These are phyloP conservation scores for Eryngium alpinum DNA, from an alignment of 140 eudicot species.

Conservation along the genomic window DNA sequence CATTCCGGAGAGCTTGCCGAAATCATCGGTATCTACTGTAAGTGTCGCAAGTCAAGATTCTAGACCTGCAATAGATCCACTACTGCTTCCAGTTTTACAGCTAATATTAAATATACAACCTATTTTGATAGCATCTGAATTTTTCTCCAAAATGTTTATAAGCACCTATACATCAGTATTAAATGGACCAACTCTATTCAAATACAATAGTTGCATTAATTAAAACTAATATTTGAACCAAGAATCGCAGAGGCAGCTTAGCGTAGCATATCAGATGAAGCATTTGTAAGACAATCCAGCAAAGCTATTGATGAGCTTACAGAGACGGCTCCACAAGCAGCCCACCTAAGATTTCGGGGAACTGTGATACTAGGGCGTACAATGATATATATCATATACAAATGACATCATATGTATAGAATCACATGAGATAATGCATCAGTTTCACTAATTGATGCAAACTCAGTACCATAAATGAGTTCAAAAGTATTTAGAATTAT, in stretches of 20 bases:
- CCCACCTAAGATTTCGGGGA: constrained; percentile 92
- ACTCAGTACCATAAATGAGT: not conserved
- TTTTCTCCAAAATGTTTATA: too few species aligned
- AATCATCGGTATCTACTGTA: constrained; percentile 56
- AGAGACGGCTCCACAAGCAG: constrained; percentile 84
- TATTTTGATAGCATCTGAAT: not conserved
- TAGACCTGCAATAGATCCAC: constrained; percentile 49
- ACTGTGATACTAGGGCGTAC: constrained; percentile 83
- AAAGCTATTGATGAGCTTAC: constrained; percentile 70
- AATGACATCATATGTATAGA: not conserved
- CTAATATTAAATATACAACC: not conserved
- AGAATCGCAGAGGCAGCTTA: too few species aligned
- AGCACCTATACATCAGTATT: too few species aligned
- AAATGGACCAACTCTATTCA: too few species aligned
- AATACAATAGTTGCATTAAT: too few species aligned
- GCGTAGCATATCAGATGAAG: too few species aligned
- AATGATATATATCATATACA: constrained; percentile 1
- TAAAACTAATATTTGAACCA: too few species aligned
- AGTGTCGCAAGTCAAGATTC: constrained; percentile 91
- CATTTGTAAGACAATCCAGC: constrained; percentile 80
- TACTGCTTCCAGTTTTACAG: not conserved
- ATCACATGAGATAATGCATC: too few species aligned
- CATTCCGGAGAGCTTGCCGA: constrained; percentile 35
- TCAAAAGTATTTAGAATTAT: not conserved
- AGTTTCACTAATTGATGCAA: too few species aligned